Evolutionary conservation across 192 early-diverging fungal genomes (phyloP).

Genomic region (Gonapodya prolifera): DNA sequence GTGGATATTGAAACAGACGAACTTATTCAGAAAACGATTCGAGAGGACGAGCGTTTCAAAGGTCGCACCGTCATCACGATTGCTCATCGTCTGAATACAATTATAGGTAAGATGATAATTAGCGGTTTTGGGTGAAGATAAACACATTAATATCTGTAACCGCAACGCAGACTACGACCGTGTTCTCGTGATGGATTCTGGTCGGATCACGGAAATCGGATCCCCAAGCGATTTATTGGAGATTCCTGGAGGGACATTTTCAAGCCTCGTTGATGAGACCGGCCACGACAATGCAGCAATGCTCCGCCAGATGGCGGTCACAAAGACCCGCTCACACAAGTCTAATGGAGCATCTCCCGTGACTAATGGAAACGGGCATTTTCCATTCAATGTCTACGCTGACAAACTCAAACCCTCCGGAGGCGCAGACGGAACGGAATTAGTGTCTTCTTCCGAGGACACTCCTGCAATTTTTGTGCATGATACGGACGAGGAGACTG

Average conservation of each 20-base stretch:
- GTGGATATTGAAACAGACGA: constrained; percentile 73
- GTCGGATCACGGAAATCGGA: constrained; percentile 56
- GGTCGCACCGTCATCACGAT: background rate
- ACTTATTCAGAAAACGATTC: constrained; percentile 56
- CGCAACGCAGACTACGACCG: constrained; percentile 47
- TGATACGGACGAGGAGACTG: background rate
- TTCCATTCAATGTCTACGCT: background rate
- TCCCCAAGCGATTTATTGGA: constrained; percentile 44
- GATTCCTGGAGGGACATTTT: constrained; percentile 9
- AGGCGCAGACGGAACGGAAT: background rate
- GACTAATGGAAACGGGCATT: background rate
- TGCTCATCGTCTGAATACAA: background rate
- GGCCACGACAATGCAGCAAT: background rate
- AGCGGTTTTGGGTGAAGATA: no score
- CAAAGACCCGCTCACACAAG: background rate
- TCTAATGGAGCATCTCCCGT: background rate
- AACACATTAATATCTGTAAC: no score
- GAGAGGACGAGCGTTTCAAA: constrained; percentile 10
- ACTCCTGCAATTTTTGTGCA: background rate
- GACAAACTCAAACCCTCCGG: background rate
- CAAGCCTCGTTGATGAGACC: background rate
- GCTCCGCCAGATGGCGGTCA: background rate
- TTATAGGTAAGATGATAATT: background rate
- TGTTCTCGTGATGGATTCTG: constrained; percentile 63
- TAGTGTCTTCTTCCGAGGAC: background rate